Percentiles rank a stretch among this genome's conserved stretches.
phyloP scores from a whole-genome alignment of 2,329 filamentous ascomycete genomes.

The Fusarium keratoplasticum region DNA sequence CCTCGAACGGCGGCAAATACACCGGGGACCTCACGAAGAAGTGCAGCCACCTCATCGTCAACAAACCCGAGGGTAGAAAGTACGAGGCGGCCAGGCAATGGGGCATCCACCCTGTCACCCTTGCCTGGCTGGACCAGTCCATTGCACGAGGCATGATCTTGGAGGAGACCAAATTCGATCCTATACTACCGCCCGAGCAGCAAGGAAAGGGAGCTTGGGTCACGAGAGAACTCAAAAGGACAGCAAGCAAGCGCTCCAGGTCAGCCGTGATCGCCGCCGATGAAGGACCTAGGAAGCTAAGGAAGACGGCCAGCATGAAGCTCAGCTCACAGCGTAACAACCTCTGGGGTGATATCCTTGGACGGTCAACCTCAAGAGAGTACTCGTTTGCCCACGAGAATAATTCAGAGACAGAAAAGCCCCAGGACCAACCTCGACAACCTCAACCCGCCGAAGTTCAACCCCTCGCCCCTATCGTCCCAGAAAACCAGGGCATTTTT shows the following conservation, averaged over 20 bases:
- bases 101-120: slow-evolving; percentile 81
- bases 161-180: slow-evolving; percentile 88
- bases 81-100: slow-evolving; percentile 89
- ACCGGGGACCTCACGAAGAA: slow-evolving; percentile 86
- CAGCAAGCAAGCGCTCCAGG: slow-evolving; percentile 69
- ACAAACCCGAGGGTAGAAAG: slow-evolving; percentile 84
- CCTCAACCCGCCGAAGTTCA: slow-evolving; percentile 8
- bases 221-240: slow-evolving; percentile 59
- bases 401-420: slow-evolving; percentile 15
- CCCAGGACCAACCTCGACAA: slow-evolving; percentile 17
- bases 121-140: slow-evolving; percentile 89
- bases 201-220: slow-evolving; percentile 84
- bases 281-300: slow-evolving; percentile 80
- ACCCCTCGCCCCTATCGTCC: slow-evolving; percentile 16
- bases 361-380: slow-evolving; percentile 53
- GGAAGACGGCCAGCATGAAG: slow-evolving; percentile 88
- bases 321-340: slow-evolving; percentile 82
- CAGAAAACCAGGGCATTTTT: slow-evolving; percentile 59
- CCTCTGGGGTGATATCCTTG: slow-evolving; percentile 92
- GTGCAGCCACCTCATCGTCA: slow-evolving; percentile 89
- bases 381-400: slow-evolving; percentile 48
- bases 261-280: slow-evolving; percentile 60
- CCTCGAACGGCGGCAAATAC: slow-evolving; percentile 82
- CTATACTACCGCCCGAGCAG: slow-evolving; percentile 73
- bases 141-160: slow-evolving; percentile 89